Evolutionary conservation across 345 rosid species (phyloP).

Genomic region (Melaleuca alternifolia): DNA sequence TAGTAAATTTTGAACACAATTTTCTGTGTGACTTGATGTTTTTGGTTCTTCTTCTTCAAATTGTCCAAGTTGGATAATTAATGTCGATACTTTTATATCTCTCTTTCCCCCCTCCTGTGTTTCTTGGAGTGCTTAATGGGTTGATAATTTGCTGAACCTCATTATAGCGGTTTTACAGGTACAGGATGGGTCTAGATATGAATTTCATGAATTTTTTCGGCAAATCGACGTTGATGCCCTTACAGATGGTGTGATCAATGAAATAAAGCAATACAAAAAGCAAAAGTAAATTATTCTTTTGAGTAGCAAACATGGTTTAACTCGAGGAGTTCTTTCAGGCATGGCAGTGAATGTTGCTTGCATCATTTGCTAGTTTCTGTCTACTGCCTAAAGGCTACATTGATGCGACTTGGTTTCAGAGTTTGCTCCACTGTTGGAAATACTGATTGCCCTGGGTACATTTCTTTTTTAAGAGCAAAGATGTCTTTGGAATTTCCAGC

Average conservation of each 20-base stretch:
- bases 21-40: not conserved
- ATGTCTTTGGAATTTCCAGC: not conserved
- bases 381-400: not conserved
- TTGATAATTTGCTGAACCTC: not conserved
- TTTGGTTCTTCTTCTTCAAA: not conserved
- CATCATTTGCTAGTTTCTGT: not conserved
- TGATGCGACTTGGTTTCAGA: not conserved
- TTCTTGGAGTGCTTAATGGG: not conserved
- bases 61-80: not conserved
- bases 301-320: not conserved
- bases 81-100: not conserved
- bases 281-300: constrained; percentile 1
- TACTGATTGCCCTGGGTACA: not conserved
- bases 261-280: constrained; percentile 47
- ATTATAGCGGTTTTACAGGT: constrained; percentile 35
- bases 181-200: constrained; percentile 84
- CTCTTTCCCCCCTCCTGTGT: not conserved
- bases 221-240: constrained; percentile 71
- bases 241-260: constrained; percentile 62
- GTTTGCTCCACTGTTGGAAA: not conserved
- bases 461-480: not conserved
- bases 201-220: constrained; percentile 81
- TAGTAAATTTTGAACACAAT: not conserved
- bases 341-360: not conserved
- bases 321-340: not conserved